Evolutionary conservation across 352 stramenopile genomes (phyloP).

Genomic region (Pythium pyrilobum): DNA sequence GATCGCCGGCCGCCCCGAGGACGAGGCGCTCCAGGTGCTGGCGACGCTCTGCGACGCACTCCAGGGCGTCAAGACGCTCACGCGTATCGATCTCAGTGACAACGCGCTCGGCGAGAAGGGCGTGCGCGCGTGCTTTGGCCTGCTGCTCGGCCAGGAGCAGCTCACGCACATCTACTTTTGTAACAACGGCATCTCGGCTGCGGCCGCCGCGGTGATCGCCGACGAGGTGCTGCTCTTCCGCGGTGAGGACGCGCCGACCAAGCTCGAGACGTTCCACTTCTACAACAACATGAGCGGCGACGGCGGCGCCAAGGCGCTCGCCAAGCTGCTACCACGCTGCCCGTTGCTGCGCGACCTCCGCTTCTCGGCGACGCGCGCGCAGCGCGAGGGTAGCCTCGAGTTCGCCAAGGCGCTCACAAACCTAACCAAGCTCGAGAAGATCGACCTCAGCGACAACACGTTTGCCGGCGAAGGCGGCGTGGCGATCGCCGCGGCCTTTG

Average conservation of each 20-base stretch:
- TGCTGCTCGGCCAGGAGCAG: slow-evolving; percentile 73
- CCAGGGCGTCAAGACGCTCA: slow-evolving; percentile 63
- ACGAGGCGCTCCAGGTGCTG: slow-evolving; percentile 81
- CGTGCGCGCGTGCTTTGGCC: slow-evolving; percentile 85
- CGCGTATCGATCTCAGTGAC: slow-evolving; percentile 88
- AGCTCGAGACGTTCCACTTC: slow-evolving; percentile 92
- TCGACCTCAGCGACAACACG: slow-evolving; percentile 94
- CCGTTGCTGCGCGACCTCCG: slow-evolving; percentile 85
- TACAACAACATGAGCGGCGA: slow-evolving; percentile 98
- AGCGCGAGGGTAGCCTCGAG: slow-evolving; percentile 79
- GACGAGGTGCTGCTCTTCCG: slow-evolving; percentile 86
- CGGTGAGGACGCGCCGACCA: slow-evolving; percentile 54
- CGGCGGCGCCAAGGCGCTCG: slow-evolving; percentile 84
- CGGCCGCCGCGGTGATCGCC: slow-evolving; percentile 82
- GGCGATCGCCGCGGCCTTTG: slow-evolving; percentile 84
- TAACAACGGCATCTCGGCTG: slow-evolving; percentile 93
- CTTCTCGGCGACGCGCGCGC: slow-evolving; percentile 91
- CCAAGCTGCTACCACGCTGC: slow-evolving; percentile 83
- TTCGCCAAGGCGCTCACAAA: slow-evolving; percentile 78
- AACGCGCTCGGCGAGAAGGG: slow-evolving; percentile 95
- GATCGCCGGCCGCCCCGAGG: slow-evolving; percentile 76
- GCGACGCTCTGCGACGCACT: slow-evolving; percentile 74
- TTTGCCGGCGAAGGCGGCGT: slow-evolving; percentile 85
- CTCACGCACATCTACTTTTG: slow-evolving; percentile 90
- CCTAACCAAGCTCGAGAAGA: slow-evolving; percentile 65